Base-by-base conservation (phyloP, 352 stramenopile genomes). In the Blastocystis sp. region DNA sequence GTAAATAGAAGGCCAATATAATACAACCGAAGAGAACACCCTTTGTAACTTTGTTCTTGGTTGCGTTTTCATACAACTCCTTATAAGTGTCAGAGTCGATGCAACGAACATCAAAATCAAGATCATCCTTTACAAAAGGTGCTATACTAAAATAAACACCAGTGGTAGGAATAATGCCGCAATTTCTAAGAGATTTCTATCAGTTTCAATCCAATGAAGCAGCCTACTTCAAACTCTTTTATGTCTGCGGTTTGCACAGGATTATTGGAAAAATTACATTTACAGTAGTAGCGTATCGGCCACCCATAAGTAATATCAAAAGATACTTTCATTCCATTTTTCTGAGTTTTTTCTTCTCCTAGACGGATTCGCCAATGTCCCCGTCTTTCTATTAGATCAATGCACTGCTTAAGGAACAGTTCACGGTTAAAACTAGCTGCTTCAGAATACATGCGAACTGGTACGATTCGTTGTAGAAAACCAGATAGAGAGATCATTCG, bases 201-300 rank as follows among this genome's bases (percentile, higher is more conserved):
- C 2, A 26, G 7, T 41, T n/a, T 53, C 11, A 11, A 65, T 18
- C 26, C 8, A 20, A 24, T 53, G 53, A n/a, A 43, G 7, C 24
- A 78, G 43, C 73, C 73, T 20, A 85, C 73, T 85, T 85, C 73
- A 69, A 85, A 85, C 24, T 56, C n/a, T 45, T 85, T 85, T 16
- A 85, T n/a, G 0, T 85, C 50, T 34, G 45, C 59, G 13, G 16
- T 37, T 24, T 30, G 45, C 30, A 66, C 20, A 30, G 73, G 47
- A 65, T 65, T 45, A 50, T 39, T 53, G n/a, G 30, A 50, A 41
- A 66, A 66, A 53, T 68, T 66, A 65, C 73, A 85, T 43, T 65
- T 85, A 45, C 73, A 85, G 73, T 85, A 85, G 56, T 85, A 39
- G 3, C 26, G 11, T n/a, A 85, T 47, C 9, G 55, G 53, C 53